Percentiles rank a stretch among this genome's conserved stretches.
Conservation (phyloP, 2,329 filamentous ascomycete species). For the Scolecobasidium constrictum region DNA sequence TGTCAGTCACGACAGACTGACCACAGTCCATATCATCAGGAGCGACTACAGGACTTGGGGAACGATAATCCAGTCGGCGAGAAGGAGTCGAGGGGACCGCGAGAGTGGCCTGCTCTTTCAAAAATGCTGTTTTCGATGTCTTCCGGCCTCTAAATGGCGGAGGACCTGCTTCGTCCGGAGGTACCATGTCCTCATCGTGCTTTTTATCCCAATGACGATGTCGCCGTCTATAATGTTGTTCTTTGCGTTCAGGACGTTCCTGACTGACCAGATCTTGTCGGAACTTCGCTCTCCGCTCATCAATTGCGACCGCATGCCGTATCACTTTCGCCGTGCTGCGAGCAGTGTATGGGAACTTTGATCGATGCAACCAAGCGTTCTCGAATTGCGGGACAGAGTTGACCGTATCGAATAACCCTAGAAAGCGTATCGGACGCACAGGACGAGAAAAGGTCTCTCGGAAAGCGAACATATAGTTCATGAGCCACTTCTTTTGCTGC, state of each 20-base stretch:
- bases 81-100: slow-evolving; percentile 17
- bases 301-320: slow-evolving; percentile 59
- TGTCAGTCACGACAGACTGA: slow-evolving; percentile 20
- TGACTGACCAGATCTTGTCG: slow-evolving; percentile 55
- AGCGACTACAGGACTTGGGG: slow-evolving; percentile 20
- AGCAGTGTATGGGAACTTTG: slow-evolving; percentile 58
- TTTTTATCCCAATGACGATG: slow-evolving; percentile 10
- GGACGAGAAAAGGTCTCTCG: slow-evolving; percentile 71
- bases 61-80: slow-evolving; percentile 21
- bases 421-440: slow-evolving; percentile 60
- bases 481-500: slow-evolving; percentile 49
- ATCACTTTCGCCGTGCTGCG: slow-evolving; percentile 47
- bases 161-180: slow-evolving; percentile 11
- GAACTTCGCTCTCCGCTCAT: slow-evolving; percentile 62
- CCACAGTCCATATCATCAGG: slow-evolving; percentile 5
- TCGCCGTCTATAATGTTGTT: slow-evolving; percentile 15
- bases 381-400: slow-evolving; percentile 46
- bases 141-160: slow-evolving; percentile 4
- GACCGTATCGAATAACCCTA: slow-evolving; percentile 74
- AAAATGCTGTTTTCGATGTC: not conserved
- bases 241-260: slow-evolving; percentile 20
- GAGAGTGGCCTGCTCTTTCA: slow-evolving; percentile 7
- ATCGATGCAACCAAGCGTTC: slow-evolving; percentile 56
- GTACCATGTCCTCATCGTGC: slow-evolving; percentile 12
- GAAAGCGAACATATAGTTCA: slow-evolving; percentile 67